Base-by-base conservation (phyloP, 2,329 filamentous ascomycete species). In the Fusarium floridanum region DNA sequence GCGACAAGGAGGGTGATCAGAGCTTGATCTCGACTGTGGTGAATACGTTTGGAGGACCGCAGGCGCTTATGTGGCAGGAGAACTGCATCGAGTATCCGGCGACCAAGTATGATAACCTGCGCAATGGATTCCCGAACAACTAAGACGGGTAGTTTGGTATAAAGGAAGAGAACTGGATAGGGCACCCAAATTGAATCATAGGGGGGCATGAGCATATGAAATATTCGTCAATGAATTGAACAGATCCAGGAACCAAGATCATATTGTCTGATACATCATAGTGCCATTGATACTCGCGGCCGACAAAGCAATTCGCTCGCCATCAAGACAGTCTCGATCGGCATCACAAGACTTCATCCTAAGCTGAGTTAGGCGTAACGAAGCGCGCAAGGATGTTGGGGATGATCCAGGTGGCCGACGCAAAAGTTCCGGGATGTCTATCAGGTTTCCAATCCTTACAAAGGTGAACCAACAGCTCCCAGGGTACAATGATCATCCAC, bases 21-120 rank as follows among this genome's bases (percentile, higher is more conserved):
- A 96, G 94, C 77, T 81, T 98, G 79, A 95, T 95, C 65, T 84
- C 82, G 8, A 91, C 88, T 16, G 91, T 92, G 17, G 89, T 93
- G 1, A 85, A 88, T 36, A 84, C 82, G 0, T 82, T 94, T 12
- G 92, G 91, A 20, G 90, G 91, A 0, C 80, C 83, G 0, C 75
- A 76, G 5, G 82, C 77, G 2, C 82, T 94, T 37, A 85, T 90
- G 70, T 83, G 83, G 78, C 84, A 82, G 61, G 77, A 85, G 20
- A 94, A 94, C 75, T 90, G 90, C 75, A 80, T 94, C 41, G 83
- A 84, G 43, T 94, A 91, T 79, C 92, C 92, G 6, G 82, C 88
- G 60, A 90, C 87, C 56, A 93, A 92, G 83, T 95, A 94, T 76
- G 92, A 94, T 61, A 95, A 95, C 78, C 75, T 95, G 72, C 87